Evolutionary conservation across 352 stramenopile species (phyloP).

Genomic region (Pythium biforme): DNA sequence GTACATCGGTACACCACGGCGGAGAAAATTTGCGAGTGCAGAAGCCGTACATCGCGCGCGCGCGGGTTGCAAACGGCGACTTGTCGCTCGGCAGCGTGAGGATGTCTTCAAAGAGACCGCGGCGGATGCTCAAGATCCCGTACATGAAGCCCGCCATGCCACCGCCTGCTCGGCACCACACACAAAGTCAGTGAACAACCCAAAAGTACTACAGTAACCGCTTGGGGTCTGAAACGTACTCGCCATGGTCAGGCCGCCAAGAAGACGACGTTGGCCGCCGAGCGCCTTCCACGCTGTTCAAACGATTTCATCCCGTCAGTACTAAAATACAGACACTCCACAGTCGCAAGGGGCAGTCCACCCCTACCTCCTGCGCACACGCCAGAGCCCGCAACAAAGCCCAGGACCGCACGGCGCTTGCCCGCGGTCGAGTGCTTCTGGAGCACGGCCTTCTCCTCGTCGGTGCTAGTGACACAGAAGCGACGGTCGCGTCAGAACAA

Average conservation of each 20-base stretch:
- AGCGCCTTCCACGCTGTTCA: constrained; percentile 20
- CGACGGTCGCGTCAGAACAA: not conserved
- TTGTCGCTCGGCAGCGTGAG: constrained; percentile 61
- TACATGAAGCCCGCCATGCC: constrained; percentile 62
- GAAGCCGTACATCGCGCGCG: constrained; percentile 51
- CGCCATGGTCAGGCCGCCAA: constrained; percentile 26
- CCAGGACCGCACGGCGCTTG: constrained; percentile 43
- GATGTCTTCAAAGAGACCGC: constrained; percentile 64
- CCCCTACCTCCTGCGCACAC: constrained; percentile 26
- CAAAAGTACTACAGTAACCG: not conserved
- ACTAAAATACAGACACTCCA: not conserved
- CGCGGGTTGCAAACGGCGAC: constrained; percentile 59
- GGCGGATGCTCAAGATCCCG: constrained; percentile 66
- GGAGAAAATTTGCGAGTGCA: not conserved
- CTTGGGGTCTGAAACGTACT: constrained; percentile 14
- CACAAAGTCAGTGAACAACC: not conserved
- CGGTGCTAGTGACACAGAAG: constrained; percentile 36
- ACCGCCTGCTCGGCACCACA: constrained; percentile 34
- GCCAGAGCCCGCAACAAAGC: constrained; percentile 34
- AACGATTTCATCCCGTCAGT: not conserved
- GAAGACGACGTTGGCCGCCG: constrained; percentile 21
- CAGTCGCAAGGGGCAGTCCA: not conserved
- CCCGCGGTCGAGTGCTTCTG: constrained; percentile 47
- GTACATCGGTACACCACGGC: too few species aligned
- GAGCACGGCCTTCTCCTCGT: constrained; percentile 62